Evolutionary conservation across 73 alveolate genomes (phyloP).

Genomic region (Effrenium voratum): DNA sequence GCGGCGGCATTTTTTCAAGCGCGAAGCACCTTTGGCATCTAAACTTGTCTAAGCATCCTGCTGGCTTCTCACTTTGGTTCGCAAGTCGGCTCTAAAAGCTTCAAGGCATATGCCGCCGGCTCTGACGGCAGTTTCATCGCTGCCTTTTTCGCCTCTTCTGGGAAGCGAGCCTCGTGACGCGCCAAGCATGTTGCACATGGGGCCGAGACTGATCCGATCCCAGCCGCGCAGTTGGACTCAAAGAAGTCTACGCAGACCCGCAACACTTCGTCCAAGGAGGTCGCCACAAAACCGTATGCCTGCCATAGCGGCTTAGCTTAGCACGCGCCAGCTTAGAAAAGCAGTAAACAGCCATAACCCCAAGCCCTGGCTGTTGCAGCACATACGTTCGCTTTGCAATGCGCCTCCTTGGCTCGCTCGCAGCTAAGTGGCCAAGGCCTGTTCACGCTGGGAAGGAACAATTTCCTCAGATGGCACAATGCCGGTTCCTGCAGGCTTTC

Average conservation of each 20-base stretch:
- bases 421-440: slow-evolving; percentile 75
- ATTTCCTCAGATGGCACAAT: too few relatives aligned
- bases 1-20: too few relatives aligned
- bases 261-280: slow-evolving; percentile 57
- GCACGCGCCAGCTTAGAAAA: not conserved
- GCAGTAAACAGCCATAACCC: too few relatives aligned
- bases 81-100: too few relatives aligned
- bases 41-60: too few relatives aligned
- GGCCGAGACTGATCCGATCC: too few relatives aligned
- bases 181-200: too few relatives aligned
- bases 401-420: slow-evolving; percentile 39
- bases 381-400: too few relatives aligned
- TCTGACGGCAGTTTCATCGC: slow-evolving; percentile 80
- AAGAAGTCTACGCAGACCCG: slow-evolving; percentile 59
- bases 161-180: slow-evolving; percentile 4
- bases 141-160: slow-evolving; percentile 80
- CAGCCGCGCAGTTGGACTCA: slow-evolving; percentile 47
- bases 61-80: too few relatives aligned
- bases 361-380: not conserved
- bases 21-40: too few relatives aligned
- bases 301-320: not conserved
- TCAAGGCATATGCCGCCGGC: slow-evolving; percentile 54
- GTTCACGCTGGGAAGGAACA: slow-evolving; percentile 79
- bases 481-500: too few relatives aligned
- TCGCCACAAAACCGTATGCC: slow-evolving; percentile 67